Evolutionary conservation across 352 stramenopile genomes (phyloP).

Genomic region (Phytophthora fragariaefolia): DNA sequence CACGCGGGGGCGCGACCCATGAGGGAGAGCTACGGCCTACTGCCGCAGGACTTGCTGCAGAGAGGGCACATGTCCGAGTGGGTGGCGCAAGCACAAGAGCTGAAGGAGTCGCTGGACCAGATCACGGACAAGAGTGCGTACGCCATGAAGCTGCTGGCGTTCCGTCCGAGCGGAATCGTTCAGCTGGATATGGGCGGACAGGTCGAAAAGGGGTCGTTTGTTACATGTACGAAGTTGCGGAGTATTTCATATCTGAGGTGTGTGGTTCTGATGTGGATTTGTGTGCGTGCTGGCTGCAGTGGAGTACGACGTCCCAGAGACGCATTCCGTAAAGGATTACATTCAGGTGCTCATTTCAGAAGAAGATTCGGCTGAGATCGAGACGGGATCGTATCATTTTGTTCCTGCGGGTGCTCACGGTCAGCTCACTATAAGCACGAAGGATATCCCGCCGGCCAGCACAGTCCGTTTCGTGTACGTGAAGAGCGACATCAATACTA

Average conservation of each 20-base stretch:
- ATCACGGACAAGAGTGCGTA: constrained; percentile 71
- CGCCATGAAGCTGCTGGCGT: constrained; percentile 76
- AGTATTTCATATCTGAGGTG: no score
- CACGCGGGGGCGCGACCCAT: constrained; percentile 72
- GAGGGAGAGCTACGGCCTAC: constrained; percentile 72
- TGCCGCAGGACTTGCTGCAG: constrained; percentile 83
- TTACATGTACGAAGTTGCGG: constrained; percentile 67
- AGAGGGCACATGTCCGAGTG: constrained; percentile 74
- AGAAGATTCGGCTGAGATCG: constrained; percentile 72
- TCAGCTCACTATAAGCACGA: constrained; percentile 80
- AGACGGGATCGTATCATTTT: constrained; percentile 82
- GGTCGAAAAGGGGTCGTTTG: constrained; percentile 84
- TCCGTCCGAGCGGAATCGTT: constrained; percentile 84
- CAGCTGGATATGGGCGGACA: constrained; percentile 85
- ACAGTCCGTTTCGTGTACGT: constrained; percentile 88
- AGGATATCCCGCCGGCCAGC: constrained; percentile 68
- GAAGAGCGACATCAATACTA: constrained; percentile 89
- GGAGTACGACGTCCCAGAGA: constrained; percentile 81
- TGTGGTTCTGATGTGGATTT: constrained; percentile 5
- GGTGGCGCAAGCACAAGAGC: constrained; percentile 67
- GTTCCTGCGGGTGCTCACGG: constrained; percentile 67
- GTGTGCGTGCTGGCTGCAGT: constrained; percentile 43
- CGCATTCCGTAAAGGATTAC: constrained; percentile 87
- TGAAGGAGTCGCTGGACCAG: constrained; percentile 77
- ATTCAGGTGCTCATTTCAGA: constrained; percentile 85